phyloP scores from a whole-genome alignment of 73 alveolate genomes.

The Paramecium octaurelia region DNA sequence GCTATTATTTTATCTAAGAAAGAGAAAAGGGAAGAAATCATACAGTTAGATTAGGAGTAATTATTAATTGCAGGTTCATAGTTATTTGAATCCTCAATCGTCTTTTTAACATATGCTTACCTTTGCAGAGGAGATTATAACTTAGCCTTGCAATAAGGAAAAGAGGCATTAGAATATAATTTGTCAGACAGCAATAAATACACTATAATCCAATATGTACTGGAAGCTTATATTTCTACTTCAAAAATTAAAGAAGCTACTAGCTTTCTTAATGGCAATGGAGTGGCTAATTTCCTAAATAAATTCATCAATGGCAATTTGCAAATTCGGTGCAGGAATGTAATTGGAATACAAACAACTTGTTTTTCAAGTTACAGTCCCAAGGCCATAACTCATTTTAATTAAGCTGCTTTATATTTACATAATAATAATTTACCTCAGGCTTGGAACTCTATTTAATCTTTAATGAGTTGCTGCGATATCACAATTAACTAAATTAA shows the following conservation, averaged over 20 bases:
- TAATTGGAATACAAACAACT: neutral
- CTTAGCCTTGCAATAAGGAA: neutral
- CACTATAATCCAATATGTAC: neutral
- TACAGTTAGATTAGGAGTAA: neutral
- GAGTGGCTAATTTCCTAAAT: neutral
- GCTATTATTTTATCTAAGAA: neutral
- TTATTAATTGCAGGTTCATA: neutral
- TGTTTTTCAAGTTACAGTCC: neutral
- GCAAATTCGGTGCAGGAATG: neutral
- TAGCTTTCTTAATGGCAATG: neutral
- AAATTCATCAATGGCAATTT: neutral
- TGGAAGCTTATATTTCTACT: neutral
- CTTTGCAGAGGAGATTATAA: conserved; percentile 39
- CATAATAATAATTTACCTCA: neutral
- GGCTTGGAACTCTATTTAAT: neutral
- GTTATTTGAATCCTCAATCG: neutral
- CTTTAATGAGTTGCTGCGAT: neutral
- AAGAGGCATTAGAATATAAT: conserved; percentile 29
- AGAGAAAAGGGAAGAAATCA: neutral
- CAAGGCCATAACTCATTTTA: neutral
- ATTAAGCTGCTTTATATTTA: neutral
- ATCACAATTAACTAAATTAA: neutral
- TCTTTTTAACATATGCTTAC: neutral
- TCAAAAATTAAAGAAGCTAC: neutral
- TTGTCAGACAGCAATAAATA: neutral